Evolutionary conservation across 1,284 basidiomycete genomes (phyloP), one percentile per base, ranked within the genome.

Genomic region (Tilletia caries): DNA sequence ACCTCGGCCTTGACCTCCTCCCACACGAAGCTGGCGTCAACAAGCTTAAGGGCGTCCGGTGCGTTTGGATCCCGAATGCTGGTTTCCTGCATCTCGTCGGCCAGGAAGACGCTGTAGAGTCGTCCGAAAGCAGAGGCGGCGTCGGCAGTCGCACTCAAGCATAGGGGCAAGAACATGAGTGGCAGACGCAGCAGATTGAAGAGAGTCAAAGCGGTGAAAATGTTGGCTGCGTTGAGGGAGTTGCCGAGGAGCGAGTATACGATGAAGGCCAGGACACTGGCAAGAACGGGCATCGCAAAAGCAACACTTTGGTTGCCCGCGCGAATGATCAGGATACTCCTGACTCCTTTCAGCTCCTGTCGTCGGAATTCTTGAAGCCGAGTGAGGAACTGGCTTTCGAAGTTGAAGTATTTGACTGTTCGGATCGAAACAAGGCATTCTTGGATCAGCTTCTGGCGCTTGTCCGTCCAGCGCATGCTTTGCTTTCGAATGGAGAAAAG

Each of bases 381-480:
- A 46, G 87, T 85, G 67, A 91, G 70, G 70, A 80, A 80, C 62
- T 76, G 78, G 67, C 70, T 70, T 70, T 84, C 78, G 50, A 76
- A 76, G 67, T 70, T 76, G 46, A 75, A 83, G 5, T 74, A 75
- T 75, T 83, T 83, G 70, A 83, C 82, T 54, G 82, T 79, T n/a
- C 81, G 76, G 75, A 83, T 82, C 34, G 77, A 76, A 25, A 76
- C 73, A 12, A 83, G 73, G 29, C 82, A 74, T 67, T 83, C 82
- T 33, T 81, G 79, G 34, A 81, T 82, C 52, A 76, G 76, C 68
- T 81, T 81, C 52, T 76, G 73, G 20, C 82, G 73, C 75, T 91
- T 74, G 80, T 97, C 95, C 0, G 94, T 97, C 91, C 91, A 97
- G 2, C 85, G 82, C 92, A 96, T 95, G 52, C 89, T 89, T 79